Evolutionary conservation across 2,329 filamentous ascomycete species (phyloP), one percentile per base, ranked within the genome.

Genomic region (Clarireedia hainanense): DNA sequence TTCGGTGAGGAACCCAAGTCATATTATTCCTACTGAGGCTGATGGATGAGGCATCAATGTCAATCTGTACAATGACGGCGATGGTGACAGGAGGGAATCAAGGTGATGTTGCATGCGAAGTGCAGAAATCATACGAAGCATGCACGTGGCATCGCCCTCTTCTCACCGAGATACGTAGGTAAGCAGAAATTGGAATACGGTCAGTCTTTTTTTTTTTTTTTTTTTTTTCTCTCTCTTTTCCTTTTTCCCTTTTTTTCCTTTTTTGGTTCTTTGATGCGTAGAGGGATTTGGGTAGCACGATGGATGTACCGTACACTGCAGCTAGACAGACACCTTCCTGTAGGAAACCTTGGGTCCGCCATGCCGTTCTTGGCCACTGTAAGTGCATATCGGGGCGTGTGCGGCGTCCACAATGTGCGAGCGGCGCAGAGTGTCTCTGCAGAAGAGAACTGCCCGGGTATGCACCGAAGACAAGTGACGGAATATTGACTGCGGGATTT

Each of bases 91-190:
- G 20, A 7, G 23, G 45, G n/a, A 36, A 36, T 27, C 15, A 43
- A 27, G 6, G 14, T n/a, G 27, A 14, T 43, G 26, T 50, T 50
- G 52, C 37, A 55, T 50, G 46, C 52, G 14, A 55, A 36, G 52
- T 55, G 46, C 46, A 55, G 43, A 26, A 26, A 50, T 17, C 46
- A 55, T 40, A 48, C 34, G 51, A 39, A 24, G 51, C 43, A 40
- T 48, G 46, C 30, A 48, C 34, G 51, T 27, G 23, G 51, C 43
- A 40, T 48, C 36, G 47, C 52, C 46, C 10, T 14, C 37, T 55
- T 36, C 47, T 55, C 52, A 55, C 52, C 52, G 46, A 50, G 34
- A 47, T 47, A 23, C 5, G 39, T 34, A 26, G 40, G 47, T 47
- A 34, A 34, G 27, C 51, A n/a, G 51, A 40, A 9, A 30, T 30